Conservation (phyloP, 2,329 filamentous ascomycete species). For the Cladosporium oxysporum region DNA sequence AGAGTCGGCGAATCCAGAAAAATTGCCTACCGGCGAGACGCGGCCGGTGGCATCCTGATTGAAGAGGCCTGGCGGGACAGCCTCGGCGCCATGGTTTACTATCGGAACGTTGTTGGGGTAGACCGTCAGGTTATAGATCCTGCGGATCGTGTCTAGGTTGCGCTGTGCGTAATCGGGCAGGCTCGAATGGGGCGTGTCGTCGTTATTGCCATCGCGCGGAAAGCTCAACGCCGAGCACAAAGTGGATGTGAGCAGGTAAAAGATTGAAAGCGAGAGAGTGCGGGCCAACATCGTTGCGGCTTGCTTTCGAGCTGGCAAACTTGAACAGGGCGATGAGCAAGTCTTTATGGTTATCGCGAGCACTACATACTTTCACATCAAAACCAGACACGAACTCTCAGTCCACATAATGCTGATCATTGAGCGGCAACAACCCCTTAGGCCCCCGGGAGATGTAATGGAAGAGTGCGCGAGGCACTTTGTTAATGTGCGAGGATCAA, state of each 20-base stretch:
- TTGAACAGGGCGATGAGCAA: neutral
- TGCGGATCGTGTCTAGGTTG: slow-evolving; percentile 42
- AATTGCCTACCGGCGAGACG: slow-evolving; percentile 47
- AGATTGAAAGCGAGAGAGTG: neutral
- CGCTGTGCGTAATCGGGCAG: slow-evolving; percentile 25
- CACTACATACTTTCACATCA: neutral
- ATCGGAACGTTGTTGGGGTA: slow-evolving; percentile 44
- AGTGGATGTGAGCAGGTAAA: neutral
- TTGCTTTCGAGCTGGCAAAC: neutral
- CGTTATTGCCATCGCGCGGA: neutral
- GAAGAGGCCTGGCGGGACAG: slow-evolving; percentile 45
- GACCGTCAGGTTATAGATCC: slow-evolving; percentile 46
- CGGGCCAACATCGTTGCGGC: neutral
- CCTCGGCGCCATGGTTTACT: slow-evolving; percentile 37
- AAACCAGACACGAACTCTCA: neutral
- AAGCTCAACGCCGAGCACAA: neutral
- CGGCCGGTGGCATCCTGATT: slow-evolving; percentile 42
- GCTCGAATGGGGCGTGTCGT: neutral
- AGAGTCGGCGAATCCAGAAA: slow-evolving; percentile 45
- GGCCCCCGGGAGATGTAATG: neutral
- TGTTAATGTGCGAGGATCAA: neutral
- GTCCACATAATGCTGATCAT: neutral
- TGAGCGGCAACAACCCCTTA: neutral
- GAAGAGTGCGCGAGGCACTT: neutral
- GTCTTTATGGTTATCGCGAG: neutral